These are phyloP conservation scores for Kingdonia uniflora DNA, from an alignment of 164 flowering plant species.

Conservation along the genomic window DNA sequence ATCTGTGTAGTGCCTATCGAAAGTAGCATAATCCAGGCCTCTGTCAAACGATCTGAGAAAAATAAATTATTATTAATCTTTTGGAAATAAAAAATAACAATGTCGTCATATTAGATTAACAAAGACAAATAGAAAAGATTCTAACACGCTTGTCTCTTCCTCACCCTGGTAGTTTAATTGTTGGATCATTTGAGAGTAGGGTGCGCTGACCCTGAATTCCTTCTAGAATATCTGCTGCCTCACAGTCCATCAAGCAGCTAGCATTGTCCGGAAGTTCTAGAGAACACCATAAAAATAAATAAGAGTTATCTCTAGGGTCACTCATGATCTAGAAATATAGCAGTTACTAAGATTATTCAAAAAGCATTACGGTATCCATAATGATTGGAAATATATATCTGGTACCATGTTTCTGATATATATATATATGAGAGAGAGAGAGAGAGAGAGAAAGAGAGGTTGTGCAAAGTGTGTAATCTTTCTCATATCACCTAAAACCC, in stretches of 20 bases:
- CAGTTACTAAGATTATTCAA: background rate
- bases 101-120: background rate
- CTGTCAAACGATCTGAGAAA: constrained; percentile 62
- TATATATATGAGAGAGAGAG: too few relatives aligned
- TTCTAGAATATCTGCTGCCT: constrained; percentile 56
- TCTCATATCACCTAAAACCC: too few relatives aligned
- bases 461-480: too few relatives aligned
- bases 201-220: constrained; percentile 69
- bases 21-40: constrained; percentile 59
- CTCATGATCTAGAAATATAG: background rate
- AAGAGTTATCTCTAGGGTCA: background rate
- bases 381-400: too few relatives aligned
- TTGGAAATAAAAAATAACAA: background rate
- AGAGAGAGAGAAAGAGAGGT: too few relatives aligned
- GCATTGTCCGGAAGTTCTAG: constrained; percentile 68
- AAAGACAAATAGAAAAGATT: background rate
- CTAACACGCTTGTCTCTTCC: too few relatives aligned
- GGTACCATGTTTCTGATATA: too few relatives aligned
- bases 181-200: constrained; percentile 58
- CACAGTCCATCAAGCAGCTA: constrained; percentile 77
- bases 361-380: background rate
- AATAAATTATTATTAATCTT: constrained; percentile 8
- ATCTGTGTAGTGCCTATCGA: constrained; percentile 26
- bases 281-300: constrained; percentile 5
- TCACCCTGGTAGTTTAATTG: constrained; percentile 73